Evolutionary conservation across 2,329 filamentous ascomycete species (phyloP).

Genomic region (Apiospora rasikravindrae): DNA sequence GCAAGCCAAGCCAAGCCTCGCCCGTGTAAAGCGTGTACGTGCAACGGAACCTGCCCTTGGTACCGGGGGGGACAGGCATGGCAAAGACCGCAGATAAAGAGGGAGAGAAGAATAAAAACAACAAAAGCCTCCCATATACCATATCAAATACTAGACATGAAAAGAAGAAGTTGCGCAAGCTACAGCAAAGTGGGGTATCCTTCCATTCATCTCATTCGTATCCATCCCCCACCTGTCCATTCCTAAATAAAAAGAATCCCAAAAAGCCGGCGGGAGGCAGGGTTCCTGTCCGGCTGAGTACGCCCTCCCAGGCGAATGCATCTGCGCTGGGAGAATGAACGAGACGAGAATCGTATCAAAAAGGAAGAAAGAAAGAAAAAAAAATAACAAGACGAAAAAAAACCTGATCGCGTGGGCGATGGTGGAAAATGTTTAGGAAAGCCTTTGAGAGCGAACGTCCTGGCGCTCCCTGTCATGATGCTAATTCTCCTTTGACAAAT

Average conservation of each 20-base stretch:
- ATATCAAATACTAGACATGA: conserved; percentile 37
- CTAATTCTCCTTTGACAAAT: conserved; percentile 8
- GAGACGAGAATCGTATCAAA: neutral
- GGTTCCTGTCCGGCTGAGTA: conserved; percentile 29
- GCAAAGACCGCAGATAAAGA: neutral
- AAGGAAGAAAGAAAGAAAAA: neutral
- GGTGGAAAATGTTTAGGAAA: conserved; percentile 38
- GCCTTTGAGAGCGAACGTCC: conserved; percentile 40
- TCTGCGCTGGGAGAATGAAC: conserved; percentile 26
- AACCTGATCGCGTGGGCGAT: conserved; percentile 41
- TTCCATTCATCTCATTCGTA: conserved; percentile 41
- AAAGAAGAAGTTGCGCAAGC: conserved; percentile 24
- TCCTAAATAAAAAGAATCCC: conserved; percentile 27
- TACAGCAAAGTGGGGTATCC: conserved; percentile 40
- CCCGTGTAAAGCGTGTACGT: neutral
- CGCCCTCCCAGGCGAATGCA: conserved; percentile 28
- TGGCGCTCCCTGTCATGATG: conserved; percentile 21
- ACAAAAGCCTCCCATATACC: conserved; percentile 32
- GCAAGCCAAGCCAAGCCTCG: neutral
- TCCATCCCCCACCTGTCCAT: conserved; percentile 25
- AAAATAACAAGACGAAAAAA: conserved; percentile 26
- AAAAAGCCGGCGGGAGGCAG: neutral
- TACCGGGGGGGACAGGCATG: neutral
- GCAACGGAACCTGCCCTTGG: neutral
- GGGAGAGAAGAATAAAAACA: conserved; percentile 18